A percentile compares a stretch with the other conserved stretches of the same genome.
These are phyloP conservation scores for Boletus albobrunnescens DNA, from an alignment of 1,284 basidiomycete species.

Conservation along the genomic window DNA sequence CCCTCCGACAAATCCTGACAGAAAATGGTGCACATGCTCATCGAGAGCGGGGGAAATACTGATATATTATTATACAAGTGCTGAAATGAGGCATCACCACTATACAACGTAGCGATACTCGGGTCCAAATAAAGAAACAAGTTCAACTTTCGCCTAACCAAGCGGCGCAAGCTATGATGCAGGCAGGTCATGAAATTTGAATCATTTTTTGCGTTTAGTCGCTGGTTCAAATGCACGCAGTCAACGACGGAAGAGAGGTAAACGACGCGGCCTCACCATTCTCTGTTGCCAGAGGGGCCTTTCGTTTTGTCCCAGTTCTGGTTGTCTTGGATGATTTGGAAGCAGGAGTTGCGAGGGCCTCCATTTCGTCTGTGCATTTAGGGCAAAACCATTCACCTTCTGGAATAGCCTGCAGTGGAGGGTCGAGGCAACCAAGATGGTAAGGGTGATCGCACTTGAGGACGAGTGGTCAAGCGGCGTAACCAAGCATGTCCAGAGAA, in stretches of 20 bases:
- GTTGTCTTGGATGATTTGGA: slow-evolving; percentile 5
- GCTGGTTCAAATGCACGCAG: slow-evolving; percentile 9
- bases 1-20: too few relatives aligned
- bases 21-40: neutral
- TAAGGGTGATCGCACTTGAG: slow-evolving; percentile 84
- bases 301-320: slow-evolving; percentile 29
- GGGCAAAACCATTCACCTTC: slow-evolving; percentile 94
- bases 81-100: slow-evolving; percentile 1
- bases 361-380: slow-evolving; percentile 43
- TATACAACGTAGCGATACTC: slow-evolving; percentile 9
- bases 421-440: slow-evolving; percentile 78
- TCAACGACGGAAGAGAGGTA: neutral
- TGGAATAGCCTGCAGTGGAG: slow-evolving; percentile 73
- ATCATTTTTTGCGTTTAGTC: slow-evolving; percentile 31
- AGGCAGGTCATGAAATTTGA: neutral
- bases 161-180: neutral
- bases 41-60: slow-evolving; percentile 20
- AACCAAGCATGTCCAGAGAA: neutral
- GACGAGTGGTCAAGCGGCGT: slow-evolving; percentile 1
- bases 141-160: neutral
- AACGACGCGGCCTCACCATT: slow-evolving; percentile 17
- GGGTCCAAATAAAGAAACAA: neutral
- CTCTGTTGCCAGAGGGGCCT: slow-evolving; percentile 23
- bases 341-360: slow-evolving; percentile 21
- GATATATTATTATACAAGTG: slow-evolving; percentile 20